Evolutionary conservation across 169 alveolate genomes (phyloP), one percentile per base, ranked within the genome.

Genomic region (Eimeria tenella): DNA sequence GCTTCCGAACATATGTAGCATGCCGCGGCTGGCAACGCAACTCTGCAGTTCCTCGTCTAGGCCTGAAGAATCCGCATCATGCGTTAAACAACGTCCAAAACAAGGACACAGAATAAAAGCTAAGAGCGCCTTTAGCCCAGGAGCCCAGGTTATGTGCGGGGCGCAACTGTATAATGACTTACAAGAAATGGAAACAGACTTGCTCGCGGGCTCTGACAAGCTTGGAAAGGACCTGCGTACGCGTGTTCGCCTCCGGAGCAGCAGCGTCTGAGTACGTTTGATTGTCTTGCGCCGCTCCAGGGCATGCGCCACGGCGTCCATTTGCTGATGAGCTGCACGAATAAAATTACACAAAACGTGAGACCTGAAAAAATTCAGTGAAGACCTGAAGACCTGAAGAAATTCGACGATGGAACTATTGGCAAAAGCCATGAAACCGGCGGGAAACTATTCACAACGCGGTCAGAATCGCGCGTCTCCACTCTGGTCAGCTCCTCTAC

Each of bases 211-310:
- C 13, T 83, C 91, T 6, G 91, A 83, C 79, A 83, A 17, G 52
- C 91, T 83, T 42, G 91, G 91, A 62, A 83, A 62, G 0, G 91
- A 83, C 23, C 60, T 83, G 68, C 91, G 75, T 0, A 83, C 25
- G 6, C 91, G 52, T 31, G 91, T 83, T 17, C 91, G 91, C 91
- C 91, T 83, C 79, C 91, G 50, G 31, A 83, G 17, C 65, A 83
- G 91, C 65, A 83, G 91, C 50, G 91, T 83, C 77, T 83, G 65
- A 9, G 91, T 60, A 10, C 91, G 75, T 15, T 83, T 83, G 63
- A 83, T 71, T 60, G 91, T 83, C 23, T 42, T 60, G 73, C 91
- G 75, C 91, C 91, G 91, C 23, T 83, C 91, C 91, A 58, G 63
- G 63, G 77, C 91, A 83, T 56, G 75, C 19, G 63, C 91, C 63